These are phyloP conservation scores for Cubamyces lactineus DNA, from an alignment of 768 basidiomycete species.

Conservation along the genomic window DNA sequence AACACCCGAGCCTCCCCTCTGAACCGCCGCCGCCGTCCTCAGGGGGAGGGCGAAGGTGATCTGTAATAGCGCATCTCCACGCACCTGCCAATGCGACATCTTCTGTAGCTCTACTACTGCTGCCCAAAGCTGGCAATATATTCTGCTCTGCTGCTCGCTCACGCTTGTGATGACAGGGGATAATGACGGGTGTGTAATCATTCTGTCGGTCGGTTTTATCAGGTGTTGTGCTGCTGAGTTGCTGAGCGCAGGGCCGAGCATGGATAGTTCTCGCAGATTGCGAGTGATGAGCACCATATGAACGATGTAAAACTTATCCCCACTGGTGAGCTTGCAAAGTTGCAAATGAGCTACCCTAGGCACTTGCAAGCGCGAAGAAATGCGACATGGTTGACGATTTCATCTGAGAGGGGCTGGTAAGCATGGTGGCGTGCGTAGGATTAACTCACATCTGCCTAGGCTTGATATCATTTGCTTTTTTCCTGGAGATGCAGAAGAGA, in stretches of 20 bases:
- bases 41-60: too few species aligned
- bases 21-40: too few species aligned
- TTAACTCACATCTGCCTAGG: too few species aligned
- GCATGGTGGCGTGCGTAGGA: too few species aligned
- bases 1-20: not conserved
- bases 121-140: constrained; percentile 16
- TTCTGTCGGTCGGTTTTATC: not conserved
- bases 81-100: constrained; percentile 4
- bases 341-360: too few species aligned
- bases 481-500: too few species aligned
- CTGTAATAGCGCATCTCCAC: constrained; percentile 11
- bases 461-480: too few species aligned
- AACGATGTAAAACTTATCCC: too few species aligned
- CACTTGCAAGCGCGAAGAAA: too few species aligned
- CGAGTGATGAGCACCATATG: not conserved
- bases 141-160: not conserved
- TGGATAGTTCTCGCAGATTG: not conserved
- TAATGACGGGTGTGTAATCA: constrained; percentile 6
- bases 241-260: not conserved
- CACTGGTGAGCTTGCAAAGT: too few species aligned
- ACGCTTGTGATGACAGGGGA: not conserved
- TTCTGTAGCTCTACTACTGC: constrained; percentile 23
- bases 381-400: too few species aligned
- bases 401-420: too few species aligned
- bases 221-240: not conserved